These are phyloP conservation scores for Capronia americana DNA, from an alignment of 2,329 filamentous ascomycete species.

Conservation along the genomic window DNA sequence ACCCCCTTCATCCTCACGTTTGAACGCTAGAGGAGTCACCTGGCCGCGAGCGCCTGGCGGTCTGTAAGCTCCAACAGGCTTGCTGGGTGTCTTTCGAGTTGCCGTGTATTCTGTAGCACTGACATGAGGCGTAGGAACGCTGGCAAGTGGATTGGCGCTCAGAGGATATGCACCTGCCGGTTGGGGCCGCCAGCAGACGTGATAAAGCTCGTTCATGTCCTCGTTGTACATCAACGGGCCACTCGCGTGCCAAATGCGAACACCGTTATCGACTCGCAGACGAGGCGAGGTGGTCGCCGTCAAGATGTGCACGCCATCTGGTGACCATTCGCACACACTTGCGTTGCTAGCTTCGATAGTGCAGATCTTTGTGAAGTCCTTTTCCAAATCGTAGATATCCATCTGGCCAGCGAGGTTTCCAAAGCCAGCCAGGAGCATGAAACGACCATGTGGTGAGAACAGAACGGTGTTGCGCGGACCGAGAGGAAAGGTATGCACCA, in stretches of 20 bases:
- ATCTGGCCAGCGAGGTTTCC: conserved; percentile 97
- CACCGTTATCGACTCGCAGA: conserved; percentile 92
- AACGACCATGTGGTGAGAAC: conserved; percentile 92
- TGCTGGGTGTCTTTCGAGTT: conserved; percentile 90
- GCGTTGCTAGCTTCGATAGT: conserved; percentile 96
- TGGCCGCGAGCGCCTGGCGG: conserved; percentile 91
- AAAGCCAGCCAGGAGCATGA: conserved; percentile 92
- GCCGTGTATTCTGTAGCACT: conserved; percentile 83
- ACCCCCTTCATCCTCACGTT: conserved; percentile 95
- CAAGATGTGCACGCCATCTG: conserved; percentile 92
- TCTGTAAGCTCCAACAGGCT: conserved; percentile 95
- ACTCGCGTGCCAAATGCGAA: conserved; percentile 92
- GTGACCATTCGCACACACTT: conserved; percentile 96
- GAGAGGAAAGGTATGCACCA: conserved; percentile 83
- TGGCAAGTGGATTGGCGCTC: conserved; percentile 71
- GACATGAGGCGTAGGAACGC: conserved; percentile 77
- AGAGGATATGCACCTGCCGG: conserved; percentile 64
- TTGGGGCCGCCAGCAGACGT: conserved; percentile 85
- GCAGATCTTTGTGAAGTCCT: conserved; percentile 88
- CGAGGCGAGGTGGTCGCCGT: conserved; percentile 97
- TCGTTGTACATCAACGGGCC: conserved; percentile 92
- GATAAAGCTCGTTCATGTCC: conserved; percentile 93
- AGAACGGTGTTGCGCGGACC: conserved; percentile 91
- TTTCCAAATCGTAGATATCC: conserved; percentile 95
- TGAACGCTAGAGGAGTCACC: conserved; percentile 89